Base-by-base conservation (phyloP, 495 filamentous ascomycete species). In the Letharia columbiana region DNA sequence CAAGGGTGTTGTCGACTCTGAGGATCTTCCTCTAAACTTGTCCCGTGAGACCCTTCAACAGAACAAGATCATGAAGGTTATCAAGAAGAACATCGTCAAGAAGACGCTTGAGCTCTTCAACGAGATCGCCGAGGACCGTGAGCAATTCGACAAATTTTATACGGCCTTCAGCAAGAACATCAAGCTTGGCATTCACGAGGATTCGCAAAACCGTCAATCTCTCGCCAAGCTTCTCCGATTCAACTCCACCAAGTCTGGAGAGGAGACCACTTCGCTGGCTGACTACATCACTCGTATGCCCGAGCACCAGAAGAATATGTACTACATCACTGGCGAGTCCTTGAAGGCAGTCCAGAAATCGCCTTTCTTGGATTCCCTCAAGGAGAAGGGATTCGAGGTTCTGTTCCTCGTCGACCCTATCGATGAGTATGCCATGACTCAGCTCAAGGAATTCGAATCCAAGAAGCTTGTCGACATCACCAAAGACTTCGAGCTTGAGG, bases 51-150 rank as follows among this genome's bases (percentile, higher is more conserved):
- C 95, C 66, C 91, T 98, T 60, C 94, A 98, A 82, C 95, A 98
- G 84, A 98, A 98, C 89, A 98, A 98, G 91, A 98, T 98, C 84
- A 96, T 98, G 94, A 98, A 98, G 87, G 94, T 98, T 75, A 98
- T 98, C 87, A 92, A 91, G 84, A 98, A 98, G 92, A 98, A 98
- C 88, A 94, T 98, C 68, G 92, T 98, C 84, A 98, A 98, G 91
- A 98, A 98, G 92, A 90, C 91, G 63, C 90, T 98, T 61, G 94
- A 98, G 84, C 91, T 98, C 79, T 98, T 98, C 88, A 83, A 83
- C 68, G 94, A 98, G 85, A 98, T 98, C 72, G 85, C 95, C 63
- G 94, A 98, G 83, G 95, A 98, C 82, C 92, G 93, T 81, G 94
- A 98, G 86, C 88, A 96, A 76, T 98, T 98, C 80, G 95, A 98